Base-by-base conservation (phyloP, 768 basidiomycete genomes). In the Gautieria morchelliformis region DNA sequence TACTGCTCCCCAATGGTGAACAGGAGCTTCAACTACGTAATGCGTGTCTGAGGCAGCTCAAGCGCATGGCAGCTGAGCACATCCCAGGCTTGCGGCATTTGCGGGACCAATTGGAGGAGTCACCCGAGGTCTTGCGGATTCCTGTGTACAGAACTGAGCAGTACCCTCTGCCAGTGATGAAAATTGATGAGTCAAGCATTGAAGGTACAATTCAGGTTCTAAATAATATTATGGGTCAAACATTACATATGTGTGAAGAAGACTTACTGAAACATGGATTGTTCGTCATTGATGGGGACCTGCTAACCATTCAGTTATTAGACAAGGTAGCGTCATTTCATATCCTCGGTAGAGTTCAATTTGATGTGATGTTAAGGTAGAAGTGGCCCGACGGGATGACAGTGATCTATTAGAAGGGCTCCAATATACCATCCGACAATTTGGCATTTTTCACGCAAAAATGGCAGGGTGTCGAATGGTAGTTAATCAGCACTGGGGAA, bases 401-500 rank as follows among this genome's bases (percentile, higher is more conserved):
- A 41, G 4, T 3, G 40, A 41, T 8, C 9, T 41, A 12, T 4
- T 41, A 8, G 40, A 41, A 8, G 40, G 4, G 2, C 9, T 41
- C 3, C 40, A 41, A 41, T 12, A n/a, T 12, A 41, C n/a, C 4
- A n/a, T 41, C 9, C 59, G 60, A 7, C 63, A 64, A 19, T 58
- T 63, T 24, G 68, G 68, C 4, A 51, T 68, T 4, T 63, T 70
- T 20, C 67, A 70, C 33, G 58, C 58, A 19, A 67, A 69, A 52
- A 60, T 70, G 46, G 59, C 68, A 0, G 60, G 59, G 0, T 55
- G 53, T 27, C 64, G 63, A 0, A 56, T 64, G 51, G 46, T 64
- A 6, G 56, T 60, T 1, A 70, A 70, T 50, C 65, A 70, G 52
- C 61, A 59, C 41, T 70, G 69, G 69, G 68, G 69, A 4, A 59